Evolutionary conservation across 2,329 filamentous ascomycete genomes (phyloP).

Genomic region (Zymoseptoria ardabiliae): DNA sequence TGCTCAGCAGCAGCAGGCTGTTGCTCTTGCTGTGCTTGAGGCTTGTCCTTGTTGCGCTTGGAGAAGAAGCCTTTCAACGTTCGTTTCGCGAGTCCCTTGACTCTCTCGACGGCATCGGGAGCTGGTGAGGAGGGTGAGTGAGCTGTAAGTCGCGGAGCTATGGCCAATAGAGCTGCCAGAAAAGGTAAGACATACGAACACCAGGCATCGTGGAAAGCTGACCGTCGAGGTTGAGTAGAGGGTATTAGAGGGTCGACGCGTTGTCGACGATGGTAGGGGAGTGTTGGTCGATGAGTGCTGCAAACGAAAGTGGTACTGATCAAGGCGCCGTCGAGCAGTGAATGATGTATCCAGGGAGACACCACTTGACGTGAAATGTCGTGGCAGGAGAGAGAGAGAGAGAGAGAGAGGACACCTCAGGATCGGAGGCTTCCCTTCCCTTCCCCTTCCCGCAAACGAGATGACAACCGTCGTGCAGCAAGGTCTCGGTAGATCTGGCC

Average conservation of each 20-base stretch:
- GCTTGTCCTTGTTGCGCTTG: constrained; percentile 16
- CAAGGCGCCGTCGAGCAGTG: neutral
- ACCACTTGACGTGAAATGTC: neutral
- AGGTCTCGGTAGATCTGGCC: neutral
- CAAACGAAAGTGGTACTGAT: neutral
- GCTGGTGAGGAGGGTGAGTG: constrained; percentile 9
- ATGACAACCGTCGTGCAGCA: neutral
- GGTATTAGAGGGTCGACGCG: neutral
- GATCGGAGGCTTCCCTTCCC: neutral
- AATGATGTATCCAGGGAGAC: neutral
- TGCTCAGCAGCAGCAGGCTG: constrained; percentile 8
- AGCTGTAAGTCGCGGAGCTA: neutral
- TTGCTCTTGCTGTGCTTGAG: constrained; percentile 14
- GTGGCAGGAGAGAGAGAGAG: neutral
- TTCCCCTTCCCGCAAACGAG: neutral
- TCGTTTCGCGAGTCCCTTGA: constrained; percentile 11
- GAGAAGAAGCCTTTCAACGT: constrained; percentile 17
- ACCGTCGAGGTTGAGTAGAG: neutral
- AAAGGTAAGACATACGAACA: constrained; percentile 13
- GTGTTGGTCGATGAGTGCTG: neutral
- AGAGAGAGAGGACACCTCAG: neutral
- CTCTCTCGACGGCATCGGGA: constrained; percentile 19
- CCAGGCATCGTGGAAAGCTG: constrained; percentile 12
- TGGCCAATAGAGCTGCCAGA: neutral
- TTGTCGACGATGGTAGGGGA: neutral